Evolutionary conservation across 441 rosid genomes (phyloP), one percentile per base, ranked within the genome.

Genomic region (Populus trichocarpa): DNA sequence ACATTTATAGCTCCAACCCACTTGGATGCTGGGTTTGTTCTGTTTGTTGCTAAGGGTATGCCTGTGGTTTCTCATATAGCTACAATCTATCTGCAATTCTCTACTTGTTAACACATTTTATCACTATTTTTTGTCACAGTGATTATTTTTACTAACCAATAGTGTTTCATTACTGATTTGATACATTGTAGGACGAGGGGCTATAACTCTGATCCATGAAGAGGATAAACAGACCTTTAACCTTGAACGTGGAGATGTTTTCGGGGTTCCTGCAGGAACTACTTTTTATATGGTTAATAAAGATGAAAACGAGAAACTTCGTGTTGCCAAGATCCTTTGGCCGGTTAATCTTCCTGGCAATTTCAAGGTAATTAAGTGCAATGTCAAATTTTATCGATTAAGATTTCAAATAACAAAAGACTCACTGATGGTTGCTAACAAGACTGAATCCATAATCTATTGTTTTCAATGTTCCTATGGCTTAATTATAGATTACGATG

Each of bases 261-360:
- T 88, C 0, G 70, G 80, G 80, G 42, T 87, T 69, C 81, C 46
- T 38, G 84, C 87, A 1, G 93, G 95, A 14, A 83, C 85, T 53
- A 80, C 85, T 61, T 64, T 81, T 0, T 86, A 89, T 80, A 16
- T 86, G 53, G 77, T 82, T 68, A 89, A 84, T 46, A 75, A 79
- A 61, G 85, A 88, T 66, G 79, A 83, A 12, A 79, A 76, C 5
- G 86, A 88, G 79, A 83, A 82, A 75, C 90, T 89, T 33, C n/a
- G 6, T 25, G 50, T 88, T 7, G 76, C 83, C 81, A 73, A 76
- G 66, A 38, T 89, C 75, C 26, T 87, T 16, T 42, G 23, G 30
- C 77, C 90, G 0, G 76, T 88, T 67, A 86, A 87, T 88, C 32
- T 76, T 75, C 85, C 87, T 0, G 93, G 82, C 20, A 71, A 84